These are phyloP conservation scores for Typha latifolia DNA, from an alignment of 176 grass and related monocot species.

Conservation along the genomic window DNA sequence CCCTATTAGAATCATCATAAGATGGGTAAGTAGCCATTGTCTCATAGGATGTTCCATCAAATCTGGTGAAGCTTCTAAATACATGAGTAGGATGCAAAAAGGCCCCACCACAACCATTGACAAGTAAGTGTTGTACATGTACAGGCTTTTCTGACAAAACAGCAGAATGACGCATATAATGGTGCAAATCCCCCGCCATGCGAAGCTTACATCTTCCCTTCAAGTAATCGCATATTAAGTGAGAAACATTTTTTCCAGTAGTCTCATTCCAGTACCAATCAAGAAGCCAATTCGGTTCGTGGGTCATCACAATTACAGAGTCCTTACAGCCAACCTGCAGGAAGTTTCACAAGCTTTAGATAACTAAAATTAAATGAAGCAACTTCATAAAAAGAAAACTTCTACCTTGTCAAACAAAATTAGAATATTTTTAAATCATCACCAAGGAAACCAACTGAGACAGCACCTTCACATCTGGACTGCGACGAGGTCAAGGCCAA, in stretches of 20 bases:
- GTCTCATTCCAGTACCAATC: conserved; percentile 93
- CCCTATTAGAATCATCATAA: conserved; percentile 83
- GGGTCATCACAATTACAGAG: conserved; percentile 84
- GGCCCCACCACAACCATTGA: conserved; percentile 95
- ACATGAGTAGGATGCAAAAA: conserved; percentile 98
- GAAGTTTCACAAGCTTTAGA: conserved; percentile 2
- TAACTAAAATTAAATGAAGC: too few species aligned
- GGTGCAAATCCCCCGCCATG: conserved; percentile 94
- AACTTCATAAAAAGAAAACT: too few species aligned
- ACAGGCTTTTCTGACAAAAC: conserved; percentile 37
- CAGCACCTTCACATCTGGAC: too few species aligned
- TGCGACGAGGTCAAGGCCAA: too few species aligned
- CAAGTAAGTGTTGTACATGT: conserved; percentile 84
- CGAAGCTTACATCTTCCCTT: conserved; percentile 76
- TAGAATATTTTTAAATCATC: too few species aligned
- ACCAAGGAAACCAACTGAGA: too few species aligned
- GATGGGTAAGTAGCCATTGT: conserved; percentile 70
- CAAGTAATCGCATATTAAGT: conserved; percentile 78
- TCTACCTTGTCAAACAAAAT: too few species aligned
- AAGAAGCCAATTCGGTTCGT: conserved; percentile 98
- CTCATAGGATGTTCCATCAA: conserved; percentile 74
- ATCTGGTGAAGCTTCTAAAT: conserved; percentile 62
- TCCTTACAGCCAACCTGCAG: conserved; percentile 69
- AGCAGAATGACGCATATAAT: conserved; percentile 98
- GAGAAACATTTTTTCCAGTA: conserved; percentile 65